phyloP scores from a whole-genome alignment of 768 basidiomycete species.

The Mycena maculata region DNA sequence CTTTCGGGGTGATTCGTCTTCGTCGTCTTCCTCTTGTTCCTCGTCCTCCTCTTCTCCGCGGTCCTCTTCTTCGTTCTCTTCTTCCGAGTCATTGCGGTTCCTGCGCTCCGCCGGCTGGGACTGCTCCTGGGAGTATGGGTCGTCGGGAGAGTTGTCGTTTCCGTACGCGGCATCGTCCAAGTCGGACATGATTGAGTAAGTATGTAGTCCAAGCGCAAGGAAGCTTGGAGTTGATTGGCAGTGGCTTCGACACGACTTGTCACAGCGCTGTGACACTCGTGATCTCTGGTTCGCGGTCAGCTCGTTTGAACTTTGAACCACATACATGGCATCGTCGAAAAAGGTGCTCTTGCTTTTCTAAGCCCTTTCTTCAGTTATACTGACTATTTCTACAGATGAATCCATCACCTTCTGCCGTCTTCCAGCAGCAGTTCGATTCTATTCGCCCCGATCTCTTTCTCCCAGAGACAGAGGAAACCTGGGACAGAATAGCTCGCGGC shows the following conservation, averaged over 20 bases:
- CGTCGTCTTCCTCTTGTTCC: slow-evolving; percentile 47
- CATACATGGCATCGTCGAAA: slow-evolving; percentile 11
- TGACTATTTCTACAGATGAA: neutral
- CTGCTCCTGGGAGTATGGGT: slow-evolving; percentile 22
- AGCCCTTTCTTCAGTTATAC: neutral
- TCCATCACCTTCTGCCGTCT: slow-evolving; percentile 37
- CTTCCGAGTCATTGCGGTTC: slow-evolving; percentile 35
- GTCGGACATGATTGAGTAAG: slow-evolving; percentile 32
- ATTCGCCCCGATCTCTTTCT: slow-evolving; percentile 54
- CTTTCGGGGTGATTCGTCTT: slow-evolving; percentile 46
- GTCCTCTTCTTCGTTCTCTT: slow-evolving; percentile 44
- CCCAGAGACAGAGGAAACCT: slow-evolving; percentile 81
- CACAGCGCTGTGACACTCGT: slow-evolving; percentile 4
- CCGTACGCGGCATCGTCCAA: slow-evolving; percentile 19
- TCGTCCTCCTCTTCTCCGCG: slow-evolving; percentile 32
- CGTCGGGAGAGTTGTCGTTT: slow-evolving; percentile 20
- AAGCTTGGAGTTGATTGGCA: neutral
- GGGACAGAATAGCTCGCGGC: slow-evolving; percentile 73
- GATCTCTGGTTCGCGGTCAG: slow-evolving; percentile 2
- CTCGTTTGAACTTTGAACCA: neutral
- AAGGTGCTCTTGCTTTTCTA: slow-evolving; percentile 1
- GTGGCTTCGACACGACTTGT: neutral
- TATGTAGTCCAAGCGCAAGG: neutral
- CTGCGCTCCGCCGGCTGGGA: neutral
- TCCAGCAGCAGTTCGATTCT: slow-evolving; percentile 55